phyloP scores from a whole-genome alignment of 208 protist genomes.

The Wallacemonas sp. region DNA sequence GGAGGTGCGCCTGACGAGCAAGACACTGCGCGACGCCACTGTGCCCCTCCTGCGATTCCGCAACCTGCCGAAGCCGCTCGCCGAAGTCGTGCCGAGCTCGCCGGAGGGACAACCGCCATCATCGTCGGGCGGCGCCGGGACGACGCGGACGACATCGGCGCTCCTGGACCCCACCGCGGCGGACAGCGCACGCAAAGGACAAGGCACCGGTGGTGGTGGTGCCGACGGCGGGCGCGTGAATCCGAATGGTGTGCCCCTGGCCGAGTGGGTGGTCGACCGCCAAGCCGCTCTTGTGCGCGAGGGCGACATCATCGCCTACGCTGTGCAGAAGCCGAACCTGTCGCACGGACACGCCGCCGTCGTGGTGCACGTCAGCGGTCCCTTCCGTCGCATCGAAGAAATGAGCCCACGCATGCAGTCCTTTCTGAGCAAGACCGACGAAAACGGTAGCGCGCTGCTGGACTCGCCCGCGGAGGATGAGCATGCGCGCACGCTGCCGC shows the following conservation, averaged over 20 bases:
- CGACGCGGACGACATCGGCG: not conserved
- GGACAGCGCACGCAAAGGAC: conserved; percentile 2
- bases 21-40: conserved; percentile 6
- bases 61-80: conserved; percentile 32
- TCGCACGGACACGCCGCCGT: conserved; percentile 61
- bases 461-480: conserved; percentile 10
- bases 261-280: conserved; percentile 24
- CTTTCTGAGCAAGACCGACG: conserved; percentile 10
- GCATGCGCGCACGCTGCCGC: not conserved
- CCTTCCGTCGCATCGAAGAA: conserved; percentile 23
- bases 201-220: too few relatives aligned
- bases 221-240: conserved; percentile 15
- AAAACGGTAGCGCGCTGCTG: not conserved
- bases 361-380: conserved; percentile 57
- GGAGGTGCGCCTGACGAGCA: conserved; percentile 23
- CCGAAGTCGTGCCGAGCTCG: not conserved
- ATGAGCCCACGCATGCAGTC: conserved; percentile 29
- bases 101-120: not conserved
- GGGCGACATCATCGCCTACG: conserved; percentile 49
- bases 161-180: not conserved
- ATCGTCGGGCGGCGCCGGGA: not conserved
- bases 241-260: conserved; percentile 32
- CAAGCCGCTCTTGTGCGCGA: conserved; percentile 22
- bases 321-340: conserved; percentile 24
- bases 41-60: conserved; percentile 30